phyloP scores from a whole-genome alignment of 257 asterid species.

The Przewalskia tangutica region DNA sequence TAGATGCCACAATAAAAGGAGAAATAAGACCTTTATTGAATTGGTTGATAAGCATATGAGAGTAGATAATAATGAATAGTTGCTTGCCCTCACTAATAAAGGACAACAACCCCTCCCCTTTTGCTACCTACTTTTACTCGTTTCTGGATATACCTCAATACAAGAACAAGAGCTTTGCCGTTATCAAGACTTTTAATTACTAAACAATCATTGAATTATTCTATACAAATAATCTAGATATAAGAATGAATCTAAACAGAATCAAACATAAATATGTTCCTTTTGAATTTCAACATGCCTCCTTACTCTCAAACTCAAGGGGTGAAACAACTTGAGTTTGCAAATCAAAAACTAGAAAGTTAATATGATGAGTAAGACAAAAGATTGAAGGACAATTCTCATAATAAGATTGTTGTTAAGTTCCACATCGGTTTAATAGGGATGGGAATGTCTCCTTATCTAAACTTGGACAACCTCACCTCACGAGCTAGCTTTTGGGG shows the following conservation, averaged over 20 bases:
- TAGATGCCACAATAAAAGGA: background rate
- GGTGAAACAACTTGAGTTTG: background rate
- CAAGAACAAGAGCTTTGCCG: background rate
- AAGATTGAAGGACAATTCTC: background rate
- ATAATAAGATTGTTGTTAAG: too few species aligned
- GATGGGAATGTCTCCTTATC: background rate
- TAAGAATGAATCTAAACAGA: too few species aligned
- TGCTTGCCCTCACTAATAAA: background rate
- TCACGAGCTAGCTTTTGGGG: background rate
- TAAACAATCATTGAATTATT: background rate
- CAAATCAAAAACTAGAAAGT: background rate
- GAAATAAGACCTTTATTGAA: slow-evolving; percentile 37
- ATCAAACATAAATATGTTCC: background rate
- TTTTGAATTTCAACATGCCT: background rate
- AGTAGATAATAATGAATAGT: background rate
- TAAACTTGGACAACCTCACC: background rate
- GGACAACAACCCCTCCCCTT: background rate
- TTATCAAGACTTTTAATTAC: background rate
- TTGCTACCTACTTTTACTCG: background rate
- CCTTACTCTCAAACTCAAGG: background rate
- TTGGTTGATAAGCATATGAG: slow-evolving; percentile 70
- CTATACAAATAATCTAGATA: too few species aligned
- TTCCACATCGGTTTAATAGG: background rate
- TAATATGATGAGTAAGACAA: background rate
- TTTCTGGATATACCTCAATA: background rate